These are phyloP conservation scores for Uncinocarpus reesii DNA, from an alignment of 2,329 filamentous ascomycete genomes.

Conservation along the genomic window DNA sequence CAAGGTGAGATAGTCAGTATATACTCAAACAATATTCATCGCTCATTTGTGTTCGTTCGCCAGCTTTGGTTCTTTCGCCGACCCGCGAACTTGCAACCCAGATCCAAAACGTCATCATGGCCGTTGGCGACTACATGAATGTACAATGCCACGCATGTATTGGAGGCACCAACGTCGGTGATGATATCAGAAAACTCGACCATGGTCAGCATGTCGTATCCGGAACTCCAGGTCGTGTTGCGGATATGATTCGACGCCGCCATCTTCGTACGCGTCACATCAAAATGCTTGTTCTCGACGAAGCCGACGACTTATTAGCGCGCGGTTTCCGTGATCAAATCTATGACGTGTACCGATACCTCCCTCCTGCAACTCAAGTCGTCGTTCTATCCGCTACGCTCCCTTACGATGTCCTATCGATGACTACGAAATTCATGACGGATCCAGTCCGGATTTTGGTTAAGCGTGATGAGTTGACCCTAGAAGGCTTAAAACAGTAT, in stretches of 20 bases:
- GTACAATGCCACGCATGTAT: conserved; percentile 98
- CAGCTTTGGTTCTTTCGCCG: conserved; percentile 82
- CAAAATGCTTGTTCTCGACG: conserved; percentile 69
- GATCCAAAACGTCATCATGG: conserved; percentile 97
- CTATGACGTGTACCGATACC: conserved; percentile 95
- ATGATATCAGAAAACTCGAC: conserved; percentile 94
- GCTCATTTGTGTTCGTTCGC: conserved; percentile 3
- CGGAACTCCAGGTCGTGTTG: conserved; percentile 89
- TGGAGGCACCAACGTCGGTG: conserved; percentile 92
- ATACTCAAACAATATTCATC: not conserved
- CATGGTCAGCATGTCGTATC: conserved; percentile 97
- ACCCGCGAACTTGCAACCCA: conserved; percentile 95
- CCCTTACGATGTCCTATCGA: conserved; percentile 94
- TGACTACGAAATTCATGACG: conserved; percentile 99
- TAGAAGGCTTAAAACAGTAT: conserved; percentile 97
- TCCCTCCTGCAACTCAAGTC: conserved; percentile 94
- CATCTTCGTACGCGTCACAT: conserved; percentile 64
- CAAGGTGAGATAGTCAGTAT: conserved; percentile 46
- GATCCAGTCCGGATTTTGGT: conserved; percentile 93
- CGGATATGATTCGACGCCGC: conserved; percentile 69
- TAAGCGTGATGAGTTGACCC: conserved; percentile 95
- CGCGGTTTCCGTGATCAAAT: conserved; percentile 97
- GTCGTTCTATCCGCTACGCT: conserved; percentile 94
- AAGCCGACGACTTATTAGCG: conserved; percentile 72
- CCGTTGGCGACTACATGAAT: conserved; percentile 99